Base-by-base conservation (phyloP, 2,329 filamentous ascomycete species). In the Diplodia corticola region DNA sequence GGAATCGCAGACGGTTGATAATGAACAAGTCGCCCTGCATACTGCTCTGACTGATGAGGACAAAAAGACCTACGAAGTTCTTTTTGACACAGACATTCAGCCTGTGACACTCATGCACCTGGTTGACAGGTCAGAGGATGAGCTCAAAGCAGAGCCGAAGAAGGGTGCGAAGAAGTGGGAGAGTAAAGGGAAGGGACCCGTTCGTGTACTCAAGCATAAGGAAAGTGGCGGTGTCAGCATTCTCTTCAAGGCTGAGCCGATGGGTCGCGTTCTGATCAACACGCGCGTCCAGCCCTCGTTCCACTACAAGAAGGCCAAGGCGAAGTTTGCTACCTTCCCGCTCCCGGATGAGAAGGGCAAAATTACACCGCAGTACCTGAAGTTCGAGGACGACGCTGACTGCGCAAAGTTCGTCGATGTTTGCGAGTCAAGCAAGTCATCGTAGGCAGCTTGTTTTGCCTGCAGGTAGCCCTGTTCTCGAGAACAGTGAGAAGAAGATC, bases 191-290 rank as follows among this genome's bases (percentile, higher is more conserved):
- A 73, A 71, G 30, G 77, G 75, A 13, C 73, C 73, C 3, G 67
- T 79, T 3, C 76, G 73, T 70, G 74, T 79, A 30, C 71, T 79
- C 50, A 76, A 75, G 68, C 72, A 76, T 67, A 78, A 78, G 64
- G 68, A 71, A 50, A 73, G 70, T 24, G 73, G 72, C 48, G 75
- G 73, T 48, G 72, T 72, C 57, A 69, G 76, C 33, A 68, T 78
- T 13, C 73, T 76, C 12, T 72, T 78, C 40, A 75, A 76, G 59
- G 70, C 75, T 15, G 46, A 51, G 20, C 68, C 72, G 13, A 74
- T 71, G 51, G 77, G 77, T 15, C 68, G 69, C 2, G 74, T 72
- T 1, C 70, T 73, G 5, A 68, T 78, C 53, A 78, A 79, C 67
- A 74, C 74, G 66, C 69, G 70, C 37, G 70, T 78, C 35, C 63